Conservation (phyloP, 73 alveolate species). For the Symbiodinium pilosum region DNA sequence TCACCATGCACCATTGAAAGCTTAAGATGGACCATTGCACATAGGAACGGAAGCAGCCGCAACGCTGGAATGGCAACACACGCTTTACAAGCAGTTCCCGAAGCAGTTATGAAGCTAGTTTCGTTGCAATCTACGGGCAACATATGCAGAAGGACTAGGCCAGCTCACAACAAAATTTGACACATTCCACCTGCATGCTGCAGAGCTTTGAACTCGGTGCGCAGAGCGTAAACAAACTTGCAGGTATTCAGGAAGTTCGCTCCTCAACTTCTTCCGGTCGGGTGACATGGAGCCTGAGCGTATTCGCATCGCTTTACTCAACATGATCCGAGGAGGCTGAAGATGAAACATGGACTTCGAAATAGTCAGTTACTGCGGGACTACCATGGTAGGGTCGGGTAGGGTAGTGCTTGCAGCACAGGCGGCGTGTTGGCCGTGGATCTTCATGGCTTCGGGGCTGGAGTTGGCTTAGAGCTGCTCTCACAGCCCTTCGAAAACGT, state of each 20-base stretch:
- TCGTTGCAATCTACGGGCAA: too few relatives aligned
- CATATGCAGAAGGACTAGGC: not conserved
- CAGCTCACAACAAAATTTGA: not conserved
- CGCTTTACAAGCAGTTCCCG: too few relatives aligned
- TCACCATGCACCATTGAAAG: too few relatives aligned
- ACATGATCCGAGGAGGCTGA: constrained; percentile 58
- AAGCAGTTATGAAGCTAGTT: too few relatives aligned
- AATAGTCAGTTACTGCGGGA: too few relatives aligned
- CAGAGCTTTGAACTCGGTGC: not conserved
- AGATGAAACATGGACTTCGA: too few relatives aligned
- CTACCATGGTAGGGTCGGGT: too few relatives aligned
- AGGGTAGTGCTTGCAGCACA: not conserved
- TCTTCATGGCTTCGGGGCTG: constrained; percentile 37
- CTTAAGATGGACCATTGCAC: too few relatives aligned
- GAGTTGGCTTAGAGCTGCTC: constrained; percentile 42
- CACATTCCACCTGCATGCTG: not conserved
- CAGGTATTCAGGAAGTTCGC: constrained; percentile 59
- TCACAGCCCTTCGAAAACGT: constrained; percentile 42
- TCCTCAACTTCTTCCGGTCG: constrained; percentile 51
- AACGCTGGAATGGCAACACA: too few relatives aligned
- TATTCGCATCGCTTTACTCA: constrained; percentile 24
- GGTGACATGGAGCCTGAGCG: constrained; percentile 87
- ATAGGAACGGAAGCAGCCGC: too few relatives aligned
- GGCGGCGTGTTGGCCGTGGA: constrained; percentile 79
- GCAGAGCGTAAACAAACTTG: too few relatives aligned